Conservation (phyloP, 2,329 filamentous ascomycete genomes). For the Fusarium haematococcum region DNA sequence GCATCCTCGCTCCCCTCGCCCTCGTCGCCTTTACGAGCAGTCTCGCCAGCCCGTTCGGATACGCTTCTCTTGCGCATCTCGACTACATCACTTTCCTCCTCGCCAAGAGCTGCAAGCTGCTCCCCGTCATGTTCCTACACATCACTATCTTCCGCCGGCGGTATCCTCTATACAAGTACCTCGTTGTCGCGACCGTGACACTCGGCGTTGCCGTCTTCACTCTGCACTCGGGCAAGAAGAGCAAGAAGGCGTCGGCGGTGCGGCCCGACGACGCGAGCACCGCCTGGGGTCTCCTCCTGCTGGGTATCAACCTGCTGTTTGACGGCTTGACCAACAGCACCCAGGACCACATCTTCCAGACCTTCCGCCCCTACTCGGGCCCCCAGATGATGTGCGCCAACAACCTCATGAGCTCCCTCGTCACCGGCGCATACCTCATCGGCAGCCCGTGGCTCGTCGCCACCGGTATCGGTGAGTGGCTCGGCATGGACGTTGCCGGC, state of each 20-base stretch:
- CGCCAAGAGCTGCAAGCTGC: slow-evolving; percentile 96
- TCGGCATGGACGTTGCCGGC: slow-evolving; percentile 74
- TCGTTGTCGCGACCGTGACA: slow-evolving; percentile 91
- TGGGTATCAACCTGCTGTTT: slow-evolving; percentile 91
- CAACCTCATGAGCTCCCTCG: slow-evolving; percentile 84
- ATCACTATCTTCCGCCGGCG: slow-evolving; percentile 88
- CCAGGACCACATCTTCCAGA: slow-evolving; percentile 91
- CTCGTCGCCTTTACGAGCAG: slow-evolving; percentile 90
- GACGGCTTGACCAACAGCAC: slow-evolving; percentile 97
- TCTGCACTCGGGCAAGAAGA: slow-evolving; percentile 76
- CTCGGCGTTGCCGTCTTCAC: slow-evolving; percentile 95
- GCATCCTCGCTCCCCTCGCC: slow-evolving; percentile 81
- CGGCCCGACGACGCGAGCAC: slow-evolving; percentile 68
- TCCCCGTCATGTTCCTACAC: slow-evolving; percentile 98
- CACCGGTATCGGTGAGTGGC: slow-evolving; percentile 72
- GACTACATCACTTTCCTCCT: slow-evolving; percentile 99
- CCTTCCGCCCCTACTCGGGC: slow-evolving; percentile 84
- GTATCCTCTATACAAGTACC: slow-evolving; percentile 97
- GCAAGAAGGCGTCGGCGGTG: slow-evolving; percentile 57
- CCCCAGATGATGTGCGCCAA: slow-evolving; percentile 99
- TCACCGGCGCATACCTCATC: slow-evolving; percentile 82
- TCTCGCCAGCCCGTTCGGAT: slow-evolving; percentile 94
- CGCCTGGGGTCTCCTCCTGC: slow-evolving; percentile 83
- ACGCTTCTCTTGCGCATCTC: slow-evolving; percentile 90
- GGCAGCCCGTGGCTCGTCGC: slow-evolving; percentile 83